Conservation (phyloP, 129 eudicot genomes). For the Chrysanthemum lavandulifolium region DNA sequence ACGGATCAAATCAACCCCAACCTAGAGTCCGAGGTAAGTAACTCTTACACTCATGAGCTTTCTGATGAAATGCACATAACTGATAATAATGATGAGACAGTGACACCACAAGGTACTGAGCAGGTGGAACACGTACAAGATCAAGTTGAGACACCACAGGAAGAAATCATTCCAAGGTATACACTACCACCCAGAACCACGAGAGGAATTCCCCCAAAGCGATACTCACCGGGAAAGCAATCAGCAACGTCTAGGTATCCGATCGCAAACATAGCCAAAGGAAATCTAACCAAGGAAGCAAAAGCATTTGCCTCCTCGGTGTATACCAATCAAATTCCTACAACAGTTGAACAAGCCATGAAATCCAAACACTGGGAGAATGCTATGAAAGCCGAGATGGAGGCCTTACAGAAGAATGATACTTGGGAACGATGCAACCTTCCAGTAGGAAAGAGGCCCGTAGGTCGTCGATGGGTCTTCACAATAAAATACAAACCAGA, state of each 20-base stretch:
- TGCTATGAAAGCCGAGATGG: neutral
- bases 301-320: neutral
- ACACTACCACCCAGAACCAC: neutral
- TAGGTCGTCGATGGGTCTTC: neutral
- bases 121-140: neutral
- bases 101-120: neutral
- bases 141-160: neutral
- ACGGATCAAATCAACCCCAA: neutral
- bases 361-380: neutral
- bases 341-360: neutral
- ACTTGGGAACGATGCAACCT: neutral
- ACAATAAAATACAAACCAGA: no score
- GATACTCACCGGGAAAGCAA: neutral
- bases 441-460: neutral
- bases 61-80: neutral
- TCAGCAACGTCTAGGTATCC: neutral
- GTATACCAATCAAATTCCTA: neutral
- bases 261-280: neutral
- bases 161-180: neutral
- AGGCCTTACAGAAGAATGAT: neutral
- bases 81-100: neutral
- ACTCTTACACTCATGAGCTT: neutral
- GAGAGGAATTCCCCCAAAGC: neutral
- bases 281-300: neutral
- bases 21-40: neutral